These are phyloP conservation scores for Isabelozyma pseudorhagii DNA, from an alignment of 805 yeast species.

Conservation along the genomic window DNA sequence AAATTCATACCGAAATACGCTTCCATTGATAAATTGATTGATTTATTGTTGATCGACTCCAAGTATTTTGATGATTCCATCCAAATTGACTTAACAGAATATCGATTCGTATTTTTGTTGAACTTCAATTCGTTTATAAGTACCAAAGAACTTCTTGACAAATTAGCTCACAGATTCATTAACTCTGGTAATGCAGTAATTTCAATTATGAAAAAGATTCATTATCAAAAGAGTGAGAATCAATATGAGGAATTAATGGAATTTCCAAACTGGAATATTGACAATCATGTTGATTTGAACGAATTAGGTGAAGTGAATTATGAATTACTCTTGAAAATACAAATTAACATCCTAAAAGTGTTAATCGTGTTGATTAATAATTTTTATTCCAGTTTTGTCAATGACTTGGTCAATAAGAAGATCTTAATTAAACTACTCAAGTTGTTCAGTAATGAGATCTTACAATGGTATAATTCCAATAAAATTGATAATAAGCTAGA, in stretches of 20 bases:
- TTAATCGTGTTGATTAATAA: slow-evolving; percentile 65
- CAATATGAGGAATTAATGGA: slow-evolving; percentile 8
- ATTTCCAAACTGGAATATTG: slow-evolving; percentile 62
- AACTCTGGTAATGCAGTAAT: slow-evolving; percentile 44
- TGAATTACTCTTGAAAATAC: slow-evolving; percentile 70
- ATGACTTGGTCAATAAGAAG: slow-evolving; percentile 57
- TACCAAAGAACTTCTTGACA: slow-evolving; percentile 37
- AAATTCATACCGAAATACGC: slow-evolving; percentile 46
- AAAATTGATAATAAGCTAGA: slow-evolving; percentile 33
- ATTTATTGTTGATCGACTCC: slow-evolving; percentile 71
- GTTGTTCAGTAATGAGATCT: slow-evolving; percentile 63
- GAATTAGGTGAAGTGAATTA: slow-evolving; percentile 53
- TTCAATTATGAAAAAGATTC: slow-evolving; percentile 37
- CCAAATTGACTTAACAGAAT: slow-evolving; percentile 37
- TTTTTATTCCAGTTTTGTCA: slow-evolving; percentile 73
- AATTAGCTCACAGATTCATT: slow-evolving; percentile 38
- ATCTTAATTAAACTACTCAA: slow-evolving; percentile 63
- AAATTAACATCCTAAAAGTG: slow-evolving; percentile 77
- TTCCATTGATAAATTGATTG: slow-evolving; percentile 71
- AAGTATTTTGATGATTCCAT: slow-evolving; percentile 46
- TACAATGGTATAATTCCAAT: slow-evolving; percentile 44
- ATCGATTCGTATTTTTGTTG: slow-evolving; percentile 38
- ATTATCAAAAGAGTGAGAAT: slow-evolving; percentile 12
- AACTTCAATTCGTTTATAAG: slow-evolving; percentile 39
- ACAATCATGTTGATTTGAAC: slow-evolving; percentile 32